These are phyloP conservation scores for Urochloa ruziziensis DNA, from an alignment of 176 grass and related monocot species.

Conservation along the genomic window DNA sequence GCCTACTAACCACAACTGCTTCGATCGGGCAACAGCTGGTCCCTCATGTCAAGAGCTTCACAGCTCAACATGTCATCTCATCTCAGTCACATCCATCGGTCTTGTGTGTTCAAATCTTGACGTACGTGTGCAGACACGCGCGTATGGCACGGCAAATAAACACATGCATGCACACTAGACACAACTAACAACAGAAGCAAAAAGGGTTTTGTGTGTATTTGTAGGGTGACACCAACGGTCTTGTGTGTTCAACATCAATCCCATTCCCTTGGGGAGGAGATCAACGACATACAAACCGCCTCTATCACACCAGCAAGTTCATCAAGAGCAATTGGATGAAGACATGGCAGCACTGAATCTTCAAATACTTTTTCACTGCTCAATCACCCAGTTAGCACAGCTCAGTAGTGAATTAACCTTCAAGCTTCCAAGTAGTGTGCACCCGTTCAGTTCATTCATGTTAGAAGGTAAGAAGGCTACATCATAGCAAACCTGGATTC, in stretches of 20 bases:
- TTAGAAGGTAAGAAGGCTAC: background rate
- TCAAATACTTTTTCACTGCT: background rate
- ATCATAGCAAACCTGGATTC: constrained; percentile 5
- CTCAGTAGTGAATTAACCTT: background rate
- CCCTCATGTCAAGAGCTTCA: constrained; percentile 8
- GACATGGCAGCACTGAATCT: background rate
- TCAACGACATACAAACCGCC: background rate
- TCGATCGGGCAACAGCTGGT: constrained; percentile 14
- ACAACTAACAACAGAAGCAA: constrained; percentile 13
- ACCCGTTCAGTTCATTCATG: background rate
- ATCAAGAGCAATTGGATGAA: background rate
- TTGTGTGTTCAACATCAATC: too few relatives aligned
- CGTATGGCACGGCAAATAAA: constrained; percentile 2
- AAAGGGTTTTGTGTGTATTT: background rate
- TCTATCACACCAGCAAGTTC: background rate
- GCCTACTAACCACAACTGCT: constrained; percentile 15
- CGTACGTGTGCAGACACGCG: background rate
- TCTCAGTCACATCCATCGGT: background rate
- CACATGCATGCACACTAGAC: background rate
- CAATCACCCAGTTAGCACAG: background rate
- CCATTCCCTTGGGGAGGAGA: too few relatives aligned
- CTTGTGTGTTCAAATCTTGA: constrained; percentile 21
- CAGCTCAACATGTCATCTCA: background rate
- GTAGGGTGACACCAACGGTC: too few relatives aligned
- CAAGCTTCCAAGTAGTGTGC: background rate